phyloP scores from a whole-genome alignment of 2,329 filamentous ascomycete species.

The Arthrobotrys megalospora region DNA sequence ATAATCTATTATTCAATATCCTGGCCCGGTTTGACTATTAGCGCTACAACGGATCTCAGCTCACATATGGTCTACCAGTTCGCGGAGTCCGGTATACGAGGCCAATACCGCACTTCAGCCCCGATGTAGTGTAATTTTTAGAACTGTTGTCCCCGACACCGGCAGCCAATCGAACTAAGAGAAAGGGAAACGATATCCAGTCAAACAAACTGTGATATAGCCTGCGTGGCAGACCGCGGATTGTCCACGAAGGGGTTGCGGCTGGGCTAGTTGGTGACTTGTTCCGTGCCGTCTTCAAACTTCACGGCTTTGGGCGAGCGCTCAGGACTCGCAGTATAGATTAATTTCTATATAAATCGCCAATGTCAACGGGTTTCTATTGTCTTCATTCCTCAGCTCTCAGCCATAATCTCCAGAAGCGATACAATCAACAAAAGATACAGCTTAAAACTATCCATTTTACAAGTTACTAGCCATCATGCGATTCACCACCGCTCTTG shows the following conservation, averaged over 20 bases:
- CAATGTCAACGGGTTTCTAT: not conserved
- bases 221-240: slow-evolving; percentile 2
- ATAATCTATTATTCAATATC: not conserved
- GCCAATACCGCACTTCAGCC: slow-evolving; percentile 23
- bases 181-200: slow-evolving; percentile 4
- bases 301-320: not conserved
- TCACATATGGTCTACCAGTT: not conserved
- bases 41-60: not conserved
- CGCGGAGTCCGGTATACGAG: not conserved
- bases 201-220: not conserved
- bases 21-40: not conserved
- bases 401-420: not conserved
- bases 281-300: not conserved
- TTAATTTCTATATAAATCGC: slow-evolving; percentile 6
- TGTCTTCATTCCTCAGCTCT: slow-evolving; percentile 11
- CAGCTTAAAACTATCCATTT: not conserved
- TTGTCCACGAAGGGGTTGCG: not conserved
- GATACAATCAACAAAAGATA: not conserved
- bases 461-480: slow-evolving; percentile 3
- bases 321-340: not conserved
- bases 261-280: slow-evolving; percentile 6
- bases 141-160: not conserved
- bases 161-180: not conserved
- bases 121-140: slow-evolving; percentile 14
- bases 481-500: slow-evolving; percentile 1